Evolutionary conservation across 768 basidiomycete species (phyloP).

Genomic region (Dendrothele bispora): DNA sequence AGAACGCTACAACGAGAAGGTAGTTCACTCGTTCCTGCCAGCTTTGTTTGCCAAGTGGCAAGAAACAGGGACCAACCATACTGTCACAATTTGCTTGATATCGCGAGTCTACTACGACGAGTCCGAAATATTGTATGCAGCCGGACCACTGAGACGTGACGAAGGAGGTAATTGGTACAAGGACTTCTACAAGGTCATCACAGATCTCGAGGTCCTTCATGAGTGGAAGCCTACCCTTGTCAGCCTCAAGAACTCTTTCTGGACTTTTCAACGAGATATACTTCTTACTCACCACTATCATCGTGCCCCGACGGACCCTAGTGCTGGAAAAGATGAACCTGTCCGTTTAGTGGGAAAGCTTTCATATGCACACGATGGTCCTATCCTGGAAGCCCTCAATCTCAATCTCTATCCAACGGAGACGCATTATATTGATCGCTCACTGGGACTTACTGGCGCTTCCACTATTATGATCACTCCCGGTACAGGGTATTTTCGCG

Average conservation of each 20-base stretch:
- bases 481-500: slow-evolving; percentile 91
- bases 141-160: slow-evolving; percentile 75
- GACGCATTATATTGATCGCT: slow-evolving; percentile 94
- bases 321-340: slow-evolving; percentile 43
- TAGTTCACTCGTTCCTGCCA: slow-evolving; percentile 96
- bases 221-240: slow-evolving; percentile 90
- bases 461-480: slow-evolving; percentile 87
- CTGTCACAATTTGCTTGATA: slow-evolving; percentile 91
- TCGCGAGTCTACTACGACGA: slow-evolving; percentile 89
- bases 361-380: slow-evolving; percentile 90
- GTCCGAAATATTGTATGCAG: slow-evolving; percentile 77
- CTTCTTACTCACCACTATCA: slow-evolving; percentile 88
- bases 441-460: slow-evolving; percentile 84
- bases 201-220: slow-evolving; percentile 83
- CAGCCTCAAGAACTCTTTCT: slow-evolving; percentile 84
- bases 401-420: slow-evolving; percentile 90
- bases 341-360: slow-evolving; percentile 76
- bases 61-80: slow-evolving; percentile 85
- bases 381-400: slow-evolving; percentile 93
- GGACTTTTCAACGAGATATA: slow-evolving; percentile 90
- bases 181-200: slow-evolving; percentile 95
- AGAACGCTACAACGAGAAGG: slow-evolving; percentile 94
- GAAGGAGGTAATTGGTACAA: slow-evolving; percentile 85
- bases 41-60: slow-evolving; percentile 85
- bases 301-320: slow-evolving; percentile 55